Evolutionary conservation across 75 land plant species (phyloP), one percentile per base, ranked within the genome.

Genomic region (Pinus taeda): DNA sequence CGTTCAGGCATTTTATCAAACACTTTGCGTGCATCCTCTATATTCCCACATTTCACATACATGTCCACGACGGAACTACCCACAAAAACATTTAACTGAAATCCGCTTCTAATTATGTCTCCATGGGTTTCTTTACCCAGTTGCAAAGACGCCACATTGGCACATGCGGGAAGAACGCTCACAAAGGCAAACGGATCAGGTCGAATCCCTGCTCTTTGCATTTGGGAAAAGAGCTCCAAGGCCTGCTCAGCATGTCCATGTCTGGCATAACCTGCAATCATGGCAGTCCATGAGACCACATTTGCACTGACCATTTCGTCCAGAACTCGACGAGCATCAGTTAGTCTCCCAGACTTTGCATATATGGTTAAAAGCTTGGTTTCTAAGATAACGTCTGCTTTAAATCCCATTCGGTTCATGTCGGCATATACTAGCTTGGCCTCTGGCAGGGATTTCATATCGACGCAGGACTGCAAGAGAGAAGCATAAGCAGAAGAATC

Each of bases 11-110:
- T 67, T 45, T 24, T 26, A 17, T 72, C 63, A 65, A 85, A 85
- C 12, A 82, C 36, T 29, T 49, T 15, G 5, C 74, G 59, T 60
- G 74, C 85, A 4, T 60, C 7, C 30, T 58, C 66, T 7, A 83
- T 30, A 60, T 60, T 56, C 13, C 82, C 85, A 73, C 39, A 65
- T 36, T 76, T 76, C 15, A 33, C 66, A 76, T 83, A 83, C 76
- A 82, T 24, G 53, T 78, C 79, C 0, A 82, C 15, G 1, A 82
- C 49, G 6, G 79, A 55, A 63, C 57, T 77, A 3, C 49, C 39
- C 14, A 77, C 15, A 37, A 71, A 71, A 7, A 63, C 2, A 45
- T 61, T 72, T 8, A 42, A 42, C 6, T n/a, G 3, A 60, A 82
- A 63, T 26, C 57, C 74, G 1, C 71, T 45, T n/a, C 55, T 26